Conservation (phyloP, 306 rosid genomes). For the Ziziphus jujuba region DNA sequence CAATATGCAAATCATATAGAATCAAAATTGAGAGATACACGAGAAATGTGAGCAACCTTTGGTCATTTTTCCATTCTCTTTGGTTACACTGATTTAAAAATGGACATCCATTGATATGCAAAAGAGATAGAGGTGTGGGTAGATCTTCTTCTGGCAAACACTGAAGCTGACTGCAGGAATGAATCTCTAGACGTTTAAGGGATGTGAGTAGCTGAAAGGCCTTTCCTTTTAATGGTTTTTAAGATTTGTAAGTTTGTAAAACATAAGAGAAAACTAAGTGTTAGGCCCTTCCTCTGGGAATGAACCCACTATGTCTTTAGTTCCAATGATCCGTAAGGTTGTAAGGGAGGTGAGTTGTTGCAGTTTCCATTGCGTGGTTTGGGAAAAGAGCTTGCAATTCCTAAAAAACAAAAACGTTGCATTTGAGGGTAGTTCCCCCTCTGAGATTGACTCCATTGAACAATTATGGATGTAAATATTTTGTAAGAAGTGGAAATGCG, state of each 20-base stretch:
- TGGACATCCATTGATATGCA: no score
- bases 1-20: no score
- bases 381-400: no score
- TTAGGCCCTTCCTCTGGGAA: conserved; percentile 5
- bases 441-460: no score
- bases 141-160: not conserved
- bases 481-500: no score
- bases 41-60: no score
- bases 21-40: no score
- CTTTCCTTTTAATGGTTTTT: not conserved
- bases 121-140: not conserved
- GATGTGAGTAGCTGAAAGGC: not conserved
- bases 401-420: no score
- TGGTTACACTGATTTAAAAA: no score
- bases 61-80: no score
- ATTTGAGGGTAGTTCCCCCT: not conserved
- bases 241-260: not conserved
- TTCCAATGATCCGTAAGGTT: accelerated
- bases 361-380: not conserved
- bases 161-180: not conserved
- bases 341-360: conserved; percentile 4
- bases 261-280: not conserved
- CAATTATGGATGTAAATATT: no score
- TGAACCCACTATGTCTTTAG: not conserved
- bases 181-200: no score